These are phyloP conservation scores for Plasmodium gonderi DNA, from an alignment of 169 alveolate species.

Conservation along the genomic window DNA sequence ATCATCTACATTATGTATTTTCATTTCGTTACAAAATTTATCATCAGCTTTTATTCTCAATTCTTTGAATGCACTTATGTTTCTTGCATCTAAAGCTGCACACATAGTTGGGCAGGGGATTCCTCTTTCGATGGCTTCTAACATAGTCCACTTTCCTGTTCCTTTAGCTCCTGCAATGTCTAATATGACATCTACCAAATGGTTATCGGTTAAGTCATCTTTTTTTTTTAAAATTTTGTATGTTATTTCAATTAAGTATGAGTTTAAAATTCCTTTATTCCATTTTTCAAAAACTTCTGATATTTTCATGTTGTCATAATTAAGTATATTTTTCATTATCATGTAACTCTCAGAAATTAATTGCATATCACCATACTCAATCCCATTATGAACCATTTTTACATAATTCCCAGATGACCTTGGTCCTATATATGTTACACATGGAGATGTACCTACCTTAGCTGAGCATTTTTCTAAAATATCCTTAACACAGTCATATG, in stretches of 20 bases:
- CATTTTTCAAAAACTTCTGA: constrained; percentile 75
- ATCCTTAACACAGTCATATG: constrained; percentile 78
- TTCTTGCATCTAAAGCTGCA: constrained; percentile 88
- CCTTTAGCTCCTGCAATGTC: constrained; percentile 88
- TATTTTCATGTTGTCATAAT: constrained; percentile 45
- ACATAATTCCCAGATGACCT: constrained; percentile 90
- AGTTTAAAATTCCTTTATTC: constrained; percentile 78
- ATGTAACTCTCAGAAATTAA: constrained; percentile 82
- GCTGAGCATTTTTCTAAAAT: constrained; percentile 80
- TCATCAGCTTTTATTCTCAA: constrained; percentile 35
- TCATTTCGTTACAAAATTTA: constrained; percentile 19
- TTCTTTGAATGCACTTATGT: constrained; percentile 75
- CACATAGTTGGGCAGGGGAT: constrained; percentile 89
- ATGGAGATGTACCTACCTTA: constrained; percentile 62
- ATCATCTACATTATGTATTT: not conserved
- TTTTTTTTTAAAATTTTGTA: constrained; percentile 80
- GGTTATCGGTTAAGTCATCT: constrained; percentile 76
- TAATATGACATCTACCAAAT: constrained; percentile 83
- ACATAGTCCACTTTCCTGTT: constrained; percentile 90
- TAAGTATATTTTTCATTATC: constrained; percentile 56
- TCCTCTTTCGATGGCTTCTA: constrained; percentile 87
- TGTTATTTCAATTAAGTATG: constrained; percentile 86
- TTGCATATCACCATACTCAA: constrained; percentile 90
- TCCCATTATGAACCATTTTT: constrained; percentile 91
- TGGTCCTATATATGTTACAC: constrained; percentile 85